phyloP scores from a whole-genome alignment of 805 yeast species.

The Lipomyces oligophaga region DNA sequence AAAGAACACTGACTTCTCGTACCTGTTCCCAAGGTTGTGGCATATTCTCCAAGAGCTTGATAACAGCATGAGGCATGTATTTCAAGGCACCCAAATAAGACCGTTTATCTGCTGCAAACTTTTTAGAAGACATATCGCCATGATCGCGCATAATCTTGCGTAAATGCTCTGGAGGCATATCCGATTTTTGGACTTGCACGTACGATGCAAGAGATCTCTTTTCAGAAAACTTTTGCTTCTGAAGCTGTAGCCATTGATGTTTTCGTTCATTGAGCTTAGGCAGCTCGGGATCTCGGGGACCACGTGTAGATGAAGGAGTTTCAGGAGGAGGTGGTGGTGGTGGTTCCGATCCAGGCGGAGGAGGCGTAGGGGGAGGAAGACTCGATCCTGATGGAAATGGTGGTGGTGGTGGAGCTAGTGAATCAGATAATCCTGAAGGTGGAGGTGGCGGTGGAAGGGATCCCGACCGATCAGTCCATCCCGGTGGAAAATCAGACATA shows the following conservation, averaged over 20 bases:
- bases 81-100: conserved; percentile 87
- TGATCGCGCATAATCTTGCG: conserved; percentile 79
- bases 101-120: conserved; percentile 77
- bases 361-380: conserved; percentile 32
- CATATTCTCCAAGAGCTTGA: conserved; percentile 88
- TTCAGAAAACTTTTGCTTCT: conserved; percentile 53
- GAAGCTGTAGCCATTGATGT: conserved; percentile 59
- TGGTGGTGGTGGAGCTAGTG: conserved; percentile 36
- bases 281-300: conserved; percentile 21
- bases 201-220: conserved; percentile 43
- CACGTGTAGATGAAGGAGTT: conserved; percentile 32
- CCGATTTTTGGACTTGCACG: conserved; percentile 60
- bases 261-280: conserved; percentile 45
- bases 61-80: conserved; percentile 91
- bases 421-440: conserved; percentile 8
- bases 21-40: conserved; percentile 97
- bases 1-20: conserved; percentile 80
- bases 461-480: conserved; percentile 18
- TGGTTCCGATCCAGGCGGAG: conserved; percentile 25
- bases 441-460: conserved; percentile 17
- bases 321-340: conserved; percentile 26
- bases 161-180: conserved; percentile 91
- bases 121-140: conserved; percentile 76
- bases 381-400: conserved; percentile 38
- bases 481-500: conserved; percentile 22